phyloP scores from a whole-genome alignment of 1,284 basidiomycete species.

The Dichomitus squalens region DNA sequence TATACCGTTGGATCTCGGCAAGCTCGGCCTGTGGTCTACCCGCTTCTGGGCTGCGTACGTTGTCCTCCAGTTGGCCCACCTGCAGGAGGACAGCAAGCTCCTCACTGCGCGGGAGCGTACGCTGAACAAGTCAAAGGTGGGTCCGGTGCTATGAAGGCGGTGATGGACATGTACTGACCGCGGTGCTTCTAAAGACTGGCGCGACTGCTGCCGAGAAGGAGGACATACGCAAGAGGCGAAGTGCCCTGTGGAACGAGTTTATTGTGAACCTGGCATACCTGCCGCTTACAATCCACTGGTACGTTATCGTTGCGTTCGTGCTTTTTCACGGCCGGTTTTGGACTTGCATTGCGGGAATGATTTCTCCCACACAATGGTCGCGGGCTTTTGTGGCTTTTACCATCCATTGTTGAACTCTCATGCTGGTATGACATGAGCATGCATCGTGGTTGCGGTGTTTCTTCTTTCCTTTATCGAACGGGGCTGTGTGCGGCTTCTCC shows the following conservation, averaged over 20 bases:
- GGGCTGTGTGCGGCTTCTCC: conserved; percentile 1
- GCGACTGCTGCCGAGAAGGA: conserved; percentile 53
- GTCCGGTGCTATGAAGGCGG: neutral
- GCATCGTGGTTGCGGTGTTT: conserved; percentile 1
- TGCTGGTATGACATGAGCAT: neutral
- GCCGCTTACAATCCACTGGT: conserved; percentile 86
- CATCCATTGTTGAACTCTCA: no score
- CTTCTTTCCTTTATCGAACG: neutral
- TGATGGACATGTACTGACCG: neutral
- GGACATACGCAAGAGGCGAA: conserved; percentile 62
- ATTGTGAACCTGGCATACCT: conserved; percentile 77
- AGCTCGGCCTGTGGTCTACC: conserved; percentile 61
- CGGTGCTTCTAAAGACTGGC: conserved; percentile 17
- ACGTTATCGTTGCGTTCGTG: conserved; percentile 26
- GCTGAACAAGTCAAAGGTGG: conserved; percentile 58
- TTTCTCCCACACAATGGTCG: neutral
- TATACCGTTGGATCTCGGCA: conserved; percentile 48
- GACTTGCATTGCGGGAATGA: neutral
- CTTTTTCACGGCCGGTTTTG: neutral
- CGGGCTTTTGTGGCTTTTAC: neutral
- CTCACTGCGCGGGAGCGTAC: conserved; percentile 54
- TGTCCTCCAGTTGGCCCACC: conserved; percentile 70
- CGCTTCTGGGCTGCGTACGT: conserved; percentile 81
- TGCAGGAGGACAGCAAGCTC: conserved; percentile 66
- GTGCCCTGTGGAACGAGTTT: conserved; percentile 73